Percentiles rank a stretch among this genome's conserved stretches.
Conservation (phyloP, 495 filamentous ascomycete genomes). For the Podospora comata region DNA sequence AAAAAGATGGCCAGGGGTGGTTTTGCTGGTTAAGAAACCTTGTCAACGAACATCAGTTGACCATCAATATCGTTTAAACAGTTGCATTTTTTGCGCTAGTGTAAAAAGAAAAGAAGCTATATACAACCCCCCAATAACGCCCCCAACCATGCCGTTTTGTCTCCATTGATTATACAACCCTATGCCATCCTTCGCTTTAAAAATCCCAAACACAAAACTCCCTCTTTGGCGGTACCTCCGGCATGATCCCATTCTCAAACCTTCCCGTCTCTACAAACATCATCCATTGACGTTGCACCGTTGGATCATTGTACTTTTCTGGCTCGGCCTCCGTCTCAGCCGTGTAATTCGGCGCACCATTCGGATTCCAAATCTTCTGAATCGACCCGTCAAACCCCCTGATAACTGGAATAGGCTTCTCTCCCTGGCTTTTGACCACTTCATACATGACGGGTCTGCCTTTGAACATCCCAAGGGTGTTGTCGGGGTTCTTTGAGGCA, state of each 20-base stretch:
- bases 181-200: constrained; percentile 30
- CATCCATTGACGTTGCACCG: constrained; percentile 54
- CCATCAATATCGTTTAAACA: not conserved
- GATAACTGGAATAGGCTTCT: constrained; percentile 34
- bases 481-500: constrained; percentile 30
- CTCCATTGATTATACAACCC: not conserved
- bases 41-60: not conserved
- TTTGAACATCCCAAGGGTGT: constrained; percentile 39
- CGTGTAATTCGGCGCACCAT: constrained; percentile 61
- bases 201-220: constrained; percentile 74
- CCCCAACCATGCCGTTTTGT: not conserved
- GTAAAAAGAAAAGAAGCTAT: not conserved
- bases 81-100: not conserved
- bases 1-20: constrained; percentile 72
- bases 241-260: constrained; percentile 64
- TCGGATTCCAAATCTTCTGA: constrained; percentile 64
- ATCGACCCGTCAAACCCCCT: constrained; percentile 41
- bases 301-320: constrained; percentile 43
- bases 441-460: constrained; percentile 41
- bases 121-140: not conserved
- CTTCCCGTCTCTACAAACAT: constrained; percentile 56
- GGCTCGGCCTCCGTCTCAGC: constrained; percentile 51
- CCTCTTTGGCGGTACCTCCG: constrained; percentile 66
- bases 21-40: constrained; percentile 39
- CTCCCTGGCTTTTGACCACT: constrained; percentile 14